phyloP scores from a whole-genome alignment of 495 filamentous ascomycete genomes.

The Lepidopterella palustris region DNA sequence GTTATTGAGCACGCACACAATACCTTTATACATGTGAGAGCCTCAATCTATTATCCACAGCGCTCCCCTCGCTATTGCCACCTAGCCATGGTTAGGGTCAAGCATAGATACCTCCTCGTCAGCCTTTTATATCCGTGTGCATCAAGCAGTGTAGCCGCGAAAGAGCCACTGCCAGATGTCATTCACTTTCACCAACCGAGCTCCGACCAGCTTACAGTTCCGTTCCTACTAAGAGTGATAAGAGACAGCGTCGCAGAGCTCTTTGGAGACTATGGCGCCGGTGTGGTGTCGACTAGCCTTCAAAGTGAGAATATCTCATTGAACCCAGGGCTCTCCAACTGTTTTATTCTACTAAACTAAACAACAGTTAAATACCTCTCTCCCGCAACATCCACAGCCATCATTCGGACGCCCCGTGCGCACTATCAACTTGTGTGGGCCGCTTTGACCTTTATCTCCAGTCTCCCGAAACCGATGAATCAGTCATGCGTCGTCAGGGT shows the following conservation, averaged over 20 bases:
- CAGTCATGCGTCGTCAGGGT: constrained; percentile 72
- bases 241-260: constrained; percentile 59
- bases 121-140: constrained; percentile 74
- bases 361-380: constrained; percentile 83
- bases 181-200: constrained; percentile 73
- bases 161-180: constrained; percentile 44
- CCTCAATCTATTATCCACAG: no score
- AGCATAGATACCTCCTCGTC: constrained; percentile 88
- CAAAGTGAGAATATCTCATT: constrained; percentile 45
- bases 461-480: constrained; percentile 50
- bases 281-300: constrained; percentile 54
- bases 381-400: constrained; percentile 85
- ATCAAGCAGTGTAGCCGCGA: constrained; percentile 24
- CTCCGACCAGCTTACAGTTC: constrained; percentile 55
- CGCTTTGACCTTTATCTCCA: constrained; percentile 74
- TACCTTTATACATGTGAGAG: no score
- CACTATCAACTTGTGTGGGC: constrained; percentile 86
- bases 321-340: not conserved
- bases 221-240: constrained; percentile 59
- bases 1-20: no score
- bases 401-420: constrained; percentile 69
- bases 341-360: constrained; percentile 8
- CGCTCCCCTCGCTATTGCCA: no score
- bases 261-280: constrained; percentile 89
- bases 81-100: constrained; percentile 83